phyloP scores from a whole-genome alignment of 768 basidiomycete genomes.

The Chiua virens region DNA sequence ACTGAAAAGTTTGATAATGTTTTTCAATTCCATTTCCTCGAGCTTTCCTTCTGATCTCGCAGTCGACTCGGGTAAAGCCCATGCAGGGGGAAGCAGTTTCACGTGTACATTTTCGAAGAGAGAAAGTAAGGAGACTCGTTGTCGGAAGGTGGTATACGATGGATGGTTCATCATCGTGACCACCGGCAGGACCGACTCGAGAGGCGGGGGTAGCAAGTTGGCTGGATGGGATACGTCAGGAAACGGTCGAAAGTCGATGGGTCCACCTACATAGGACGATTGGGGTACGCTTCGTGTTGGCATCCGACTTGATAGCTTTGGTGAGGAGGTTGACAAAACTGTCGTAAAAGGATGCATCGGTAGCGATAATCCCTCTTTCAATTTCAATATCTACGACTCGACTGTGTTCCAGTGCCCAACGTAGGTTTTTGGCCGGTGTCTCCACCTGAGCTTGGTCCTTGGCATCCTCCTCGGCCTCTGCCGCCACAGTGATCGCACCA shows the following conservation, averaged over 20 bases:
- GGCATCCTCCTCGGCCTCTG: conserved; percentile 19
- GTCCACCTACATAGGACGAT: conserved; percentile 61
- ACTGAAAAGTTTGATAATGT: conserved; percentile 85
- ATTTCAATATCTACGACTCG: conserved; percentile 73
- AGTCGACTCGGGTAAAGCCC: conserved; percentile 55
- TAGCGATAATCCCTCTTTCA: conserved; percentile 46
- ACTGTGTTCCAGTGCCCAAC: conserved; percentile 64
- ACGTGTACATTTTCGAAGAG: conserved; percentile 69
- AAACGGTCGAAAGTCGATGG: background rate
- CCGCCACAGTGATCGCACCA: conserved; percentile 39
- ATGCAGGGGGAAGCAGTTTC: conserved; percentile 76
- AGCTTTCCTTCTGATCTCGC: conserved; percentile 34
- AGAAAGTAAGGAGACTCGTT: conserved; percentile 69
- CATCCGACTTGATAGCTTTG: conserved; percentile 46
- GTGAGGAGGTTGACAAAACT: conserved; percentile 69
- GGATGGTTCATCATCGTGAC: conserved; percentile 81
- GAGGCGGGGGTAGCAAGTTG: conserved; percentile 78
- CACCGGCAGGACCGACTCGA: conserved; percentile 67
- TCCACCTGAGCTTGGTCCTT: conserved; percentile 26
- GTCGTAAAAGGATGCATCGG: conserved; percentile 56
- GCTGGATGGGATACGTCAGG: conserved; percentile 42
- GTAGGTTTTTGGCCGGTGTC: conserved; percentile 52
- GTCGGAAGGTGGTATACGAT: conserved; percentile 69
- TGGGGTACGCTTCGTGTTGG: conserved; percentile 41
- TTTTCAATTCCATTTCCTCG: conserved; percentile 41